These are phyloP conservation scores for Skeletonema tropicum DNA, from an alignment of 108 stramenopile species.

Conservation along the genomic window DNA sequence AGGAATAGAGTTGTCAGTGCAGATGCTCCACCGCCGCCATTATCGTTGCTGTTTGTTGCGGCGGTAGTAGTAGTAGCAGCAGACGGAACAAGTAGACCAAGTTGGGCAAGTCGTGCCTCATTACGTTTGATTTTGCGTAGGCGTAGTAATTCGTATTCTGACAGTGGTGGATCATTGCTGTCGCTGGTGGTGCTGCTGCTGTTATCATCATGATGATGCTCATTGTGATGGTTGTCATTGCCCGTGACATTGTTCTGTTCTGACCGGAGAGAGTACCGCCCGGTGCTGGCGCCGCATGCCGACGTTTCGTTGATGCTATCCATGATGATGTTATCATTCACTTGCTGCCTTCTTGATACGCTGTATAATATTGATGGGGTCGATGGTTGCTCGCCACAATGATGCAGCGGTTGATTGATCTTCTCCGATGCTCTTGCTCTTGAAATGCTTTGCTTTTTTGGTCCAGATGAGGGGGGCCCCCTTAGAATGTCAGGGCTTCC, in stretches of 20 bases:
- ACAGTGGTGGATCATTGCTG: background rate
- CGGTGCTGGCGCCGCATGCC: background rate
- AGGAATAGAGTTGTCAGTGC: too few relatives aligned
- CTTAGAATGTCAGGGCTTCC: too few relatives aligned
- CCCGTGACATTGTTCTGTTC: background rate
- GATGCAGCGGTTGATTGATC: too few relatives aligned
- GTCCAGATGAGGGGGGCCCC: too few relatives aligned
- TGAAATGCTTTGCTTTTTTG: too few relatives aligned
- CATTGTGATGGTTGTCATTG: background rate
- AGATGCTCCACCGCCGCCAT: too few relatives aligned
- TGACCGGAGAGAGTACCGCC: background rate
- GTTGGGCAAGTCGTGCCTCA: constrained; percentile 8
- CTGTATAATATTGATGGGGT: background rate
- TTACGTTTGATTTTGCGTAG: constrained; percentile 37
- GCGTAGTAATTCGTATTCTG: constrained; percentile 36
- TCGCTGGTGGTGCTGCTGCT: background rate
- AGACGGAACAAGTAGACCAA: background rate
- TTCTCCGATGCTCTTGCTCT: too few relatives aligned
- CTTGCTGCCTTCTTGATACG: background rate
- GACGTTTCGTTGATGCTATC: background rate
- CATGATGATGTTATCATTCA: background rate
- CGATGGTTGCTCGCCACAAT: background rate
- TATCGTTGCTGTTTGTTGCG: too few relatives aligned
- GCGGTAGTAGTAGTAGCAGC: too few relatives aligned
- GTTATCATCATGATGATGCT: background rate